These are phyloP conservation scores for Shiraia bambusicola DNA, from an alignment of 2,329 filamentous ascomycete species.

Conservation along the genomic window DNA sequence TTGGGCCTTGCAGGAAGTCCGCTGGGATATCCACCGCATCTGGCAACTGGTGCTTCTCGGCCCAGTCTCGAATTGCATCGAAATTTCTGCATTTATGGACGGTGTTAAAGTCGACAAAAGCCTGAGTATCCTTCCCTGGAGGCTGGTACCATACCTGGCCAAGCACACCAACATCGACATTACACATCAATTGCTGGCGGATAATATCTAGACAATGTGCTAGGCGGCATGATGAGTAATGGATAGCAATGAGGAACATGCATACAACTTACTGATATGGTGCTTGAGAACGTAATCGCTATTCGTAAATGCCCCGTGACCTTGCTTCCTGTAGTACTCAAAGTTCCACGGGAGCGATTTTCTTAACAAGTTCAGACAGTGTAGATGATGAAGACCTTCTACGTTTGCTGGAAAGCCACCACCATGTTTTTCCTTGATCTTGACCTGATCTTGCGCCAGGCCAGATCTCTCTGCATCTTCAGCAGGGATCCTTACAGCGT, in stretches of 20 bases:
- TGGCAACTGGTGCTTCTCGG: constrained; percentile 55
- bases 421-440: constrained; percentile 58
- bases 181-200: constrained; percentile 66
- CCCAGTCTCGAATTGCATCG: constrained; percentile 57
- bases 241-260: not conserved
- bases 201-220: constrained; percentile 63
- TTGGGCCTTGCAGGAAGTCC: constrained; percentile 47
- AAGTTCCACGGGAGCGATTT: constrained; percentile 62
- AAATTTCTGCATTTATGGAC: constrained; percentile 61
- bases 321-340: constrained; percentile 56
- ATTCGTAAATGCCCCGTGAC: constrained; percentile 58
- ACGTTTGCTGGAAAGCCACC: constrained; percentile 61
- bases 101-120: constrained; percentile 65
- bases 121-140: constrained; percentile 50
- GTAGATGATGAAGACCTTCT: constrained; percentile 58
- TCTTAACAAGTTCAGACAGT: constrained; percentile 64
- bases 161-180: constrained; percentile 59
- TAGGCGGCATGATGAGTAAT: constrained; percentile 4
- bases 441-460: constrained; percentile 57
- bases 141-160: constrained; percentile 62
- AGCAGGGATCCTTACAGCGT: constrained; percentile 51
- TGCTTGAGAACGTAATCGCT: constrained; percentile 55
- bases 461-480: constrained; percentile 54
- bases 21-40: constrained; percentile 26
- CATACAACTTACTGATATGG: constrained; percentile 57